phyloP scores from a whole-genome alignment of 1,284 basidiomycete species.

The Trametes sp. region DNA sequence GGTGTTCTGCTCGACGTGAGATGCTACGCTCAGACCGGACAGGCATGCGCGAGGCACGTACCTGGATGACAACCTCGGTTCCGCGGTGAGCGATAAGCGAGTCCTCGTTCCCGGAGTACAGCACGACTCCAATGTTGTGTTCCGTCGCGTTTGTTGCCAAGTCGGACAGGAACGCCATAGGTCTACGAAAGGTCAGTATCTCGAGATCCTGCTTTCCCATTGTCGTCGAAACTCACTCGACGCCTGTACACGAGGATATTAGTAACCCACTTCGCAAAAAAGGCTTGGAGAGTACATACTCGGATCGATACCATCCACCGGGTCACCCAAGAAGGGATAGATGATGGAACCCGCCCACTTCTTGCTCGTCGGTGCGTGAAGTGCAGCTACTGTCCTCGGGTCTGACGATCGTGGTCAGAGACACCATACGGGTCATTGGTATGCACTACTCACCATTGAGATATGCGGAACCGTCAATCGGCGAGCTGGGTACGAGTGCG shows the following conservation, averaged over 20 bases:
- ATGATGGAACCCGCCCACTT: constrained; percentile 53
- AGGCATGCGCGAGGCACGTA: no score
- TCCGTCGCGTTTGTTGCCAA: constrained; percentile 38
- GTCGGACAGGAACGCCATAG: constrained; percentile 41
- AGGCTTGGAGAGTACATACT: constrained; percentile 42
- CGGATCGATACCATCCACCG: constrained; percentile 47
- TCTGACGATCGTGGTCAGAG: constrained; percentile 34
- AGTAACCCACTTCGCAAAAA: neutral
- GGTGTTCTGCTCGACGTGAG: no score
- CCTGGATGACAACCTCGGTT: constrained; percentile 71
- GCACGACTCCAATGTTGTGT: constrained; percentile 33
- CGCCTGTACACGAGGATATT: constrained; percentile 42
- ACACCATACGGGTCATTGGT: neutral
- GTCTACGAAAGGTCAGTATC: constrained; percentile 29
- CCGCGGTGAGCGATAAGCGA: constrained; percentile 36
- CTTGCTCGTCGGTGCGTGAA: constrained; percentile 74
- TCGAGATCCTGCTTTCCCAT: no score
- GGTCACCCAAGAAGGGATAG: constrained; percentile 41
- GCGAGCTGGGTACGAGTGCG: constrained; percentile 44
- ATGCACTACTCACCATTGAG: constrained; percentile 58
- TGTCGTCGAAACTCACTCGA: constrained; percentile 49
- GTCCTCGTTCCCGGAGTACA: constrained; percentile 44
- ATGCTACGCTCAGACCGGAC: no score
- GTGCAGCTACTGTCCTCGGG: constrained; percentile 57
- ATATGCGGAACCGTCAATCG: constrained; percentile 49